phyloP scores from a whole-genome alignment of 2,329 filamentous ascomycete species.

The Xylaria polymorpha region DNA sequence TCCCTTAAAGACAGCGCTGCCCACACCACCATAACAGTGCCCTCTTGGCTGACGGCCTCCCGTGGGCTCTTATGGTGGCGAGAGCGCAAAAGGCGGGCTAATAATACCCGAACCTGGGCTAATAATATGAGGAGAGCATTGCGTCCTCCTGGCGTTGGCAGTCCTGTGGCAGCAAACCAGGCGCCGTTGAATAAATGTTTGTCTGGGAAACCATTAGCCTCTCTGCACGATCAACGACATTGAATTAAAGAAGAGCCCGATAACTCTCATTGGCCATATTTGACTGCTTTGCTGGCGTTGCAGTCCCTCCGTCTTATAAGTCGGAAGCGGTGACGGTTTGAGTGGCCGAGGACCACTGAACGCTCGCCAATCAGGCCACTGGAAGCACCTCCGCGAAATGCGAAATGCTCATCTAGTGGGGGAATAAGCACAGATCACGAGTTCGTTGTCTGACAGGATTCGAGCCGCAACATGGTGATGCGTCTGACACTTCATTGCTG shows the following conservation, averaged over 20 bases:
- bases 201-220: constrained; percentile 47
- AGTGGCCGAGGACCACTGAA: constrained; percentile 46
- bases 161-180: not conserved
- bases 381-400: constrained; percentile 39
- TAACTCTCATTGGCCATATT: constrained; percentile 43
- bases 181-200: constrained; percentile 35
- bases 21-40: constrained; percentile 31
- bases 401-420: constrained; percentile 40
- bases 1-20: constrained; percentile 37
- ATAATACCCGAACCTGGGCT: not conserved
- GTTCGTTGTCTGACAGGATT: constrained; percentile 49
- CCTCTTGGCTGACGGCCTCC: constrained; percentile 11
- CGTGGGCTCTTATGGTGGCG: constrained; percentile 21
- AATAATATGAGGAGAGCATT: too few species aligned
- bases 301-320: constrained; percentile 44
- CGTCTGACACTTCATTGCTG: constrained; percentile 34
- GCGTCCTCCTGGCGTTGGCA: too few species aligned
- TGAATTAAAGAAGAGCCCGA: constrained; percentile 32
- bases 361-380: constrained; percentile 50
- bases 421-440: constrained; percentile 52
- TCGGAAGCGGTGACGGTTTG: constrained; percentile 44
- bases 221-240: constrained; percentile 41
- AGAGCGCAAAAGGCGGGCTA: constrained; percentile 16
- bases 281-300: constrained; percentile 45
- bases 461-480: constrained; percentile 44